phyloP scores from a whole-genome alignment of 306 rosid genomes.

The Sindora glabra region DNA sequence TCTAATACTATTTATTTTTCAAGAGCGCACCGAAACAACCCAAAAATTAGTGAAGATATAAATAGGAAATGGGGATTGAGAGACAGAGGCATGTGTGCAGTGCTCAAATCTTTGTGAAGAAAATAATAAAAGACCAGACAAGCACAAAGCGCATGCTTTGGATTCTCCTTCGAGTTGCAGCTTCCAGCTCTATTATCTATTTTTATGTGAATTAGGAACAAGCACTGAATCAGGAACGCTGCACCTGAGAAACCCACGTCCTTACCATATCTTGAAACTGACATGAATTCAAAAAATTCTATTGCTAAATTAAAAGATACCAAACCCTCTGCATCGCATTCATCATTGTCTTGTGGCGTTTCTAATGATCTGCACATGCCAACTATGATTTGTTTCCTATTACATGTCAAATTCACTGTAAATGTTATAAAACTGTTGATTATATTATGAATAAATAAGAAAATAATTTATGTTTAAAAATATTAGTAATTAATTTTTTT shows the following conservation, averaged over 20 bases:
- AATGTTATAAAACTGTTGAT: no score
- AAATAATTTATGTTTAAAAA: no score
- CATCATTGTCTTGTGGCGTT: conserved; percentile 11
- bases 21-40: no score
- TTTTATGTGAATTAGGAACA: neutral
- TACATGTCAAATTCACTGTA: no score
- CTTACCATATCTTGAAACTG: conserved; percentile 15
- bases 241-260: conserved; percentile 26
- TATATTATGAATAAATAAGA: no score
- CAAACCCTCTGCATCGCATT: neutral
- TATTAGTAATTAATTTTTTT: no score
- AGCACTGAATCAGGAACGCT: conserved; percentile 18
- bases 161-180: conserved; percentile 30
- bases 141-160: conserved; percentile 23
- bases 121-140: conserved; percentile 19
- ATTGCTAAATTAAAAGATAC: neutral
- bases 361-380: conserved; percentile 32
- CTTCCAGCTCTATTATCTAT: neutral
- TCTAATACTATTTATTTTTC: no score
- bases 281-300: neutral
- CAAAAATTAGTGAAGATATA: no score
- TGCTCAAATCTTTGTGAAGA: conserved; percentile 21
- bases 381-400: conserved; percentile 10
- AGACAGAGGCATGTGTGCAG: conserved; percentile 30
- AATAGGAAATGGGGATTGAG: neutral